Evolutionary conservation across 2,329 filamentous ascomycete species (phyloP).

Genomic region (Akanthomyces muscarius): DNA sequence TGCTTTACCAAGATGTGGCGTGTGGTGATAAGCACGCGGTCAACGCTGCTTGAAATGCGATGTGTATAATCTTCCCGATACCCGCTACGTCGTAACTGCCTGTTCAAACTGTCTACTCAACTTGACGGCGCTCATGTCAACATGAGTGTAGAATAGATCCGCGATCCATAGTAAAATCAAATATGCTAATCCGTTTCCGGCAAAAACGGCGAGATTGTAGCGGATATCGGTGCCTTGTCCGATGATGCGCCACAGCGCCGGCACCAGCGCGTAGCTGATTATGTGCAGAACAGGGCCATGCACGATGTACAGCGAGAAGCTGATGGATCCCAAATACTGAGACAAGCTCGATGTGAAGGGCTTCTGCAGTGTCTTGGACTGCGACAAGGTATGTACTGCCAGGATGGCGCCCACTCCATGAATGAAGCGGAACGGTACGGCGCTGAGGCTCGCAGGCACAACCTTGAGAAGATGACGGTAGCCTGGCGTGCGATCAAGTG

Average conservation of each 20-base stretch:
- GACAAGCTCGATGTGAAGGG: conserved; percentile 19
- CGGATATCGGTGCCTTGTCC: neutral
- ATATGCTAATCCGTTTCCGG: neutral
- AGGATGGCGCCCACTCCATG: neutral
- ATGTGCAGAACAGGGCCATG: conserved; percentile 56
- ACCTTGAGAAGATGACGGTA: neutral
- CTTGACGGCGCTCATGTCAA: neutral
- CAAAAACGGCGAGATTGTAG: neutral
- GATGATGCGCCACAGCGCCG: conserved; percentile 27
- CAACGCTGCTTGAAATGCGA: too few species aligned
- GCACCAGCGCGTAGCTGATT: conserved; percentile 56
- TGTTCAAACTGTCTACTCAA: neutral
- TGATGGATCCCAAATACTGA: conserved; percentile 38
- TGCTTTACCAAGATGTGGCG: too few species aligned
- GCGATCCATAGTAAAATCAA: neutral
- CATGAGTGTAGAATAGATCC: neutral
- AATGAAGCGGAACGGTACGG: neutral
- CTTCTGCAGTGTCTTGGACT: neutral
- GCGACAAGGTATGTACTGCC: neutral
- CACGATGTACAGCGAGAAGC: conserved; percentile 40
- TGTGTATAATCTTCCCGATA: too few species aligned
- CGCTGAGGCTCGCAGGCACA: neutral
- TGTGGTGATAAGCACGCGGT: too few species aligned
- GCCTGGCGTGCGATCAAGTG: neutral
- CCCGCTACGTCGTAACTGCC: neutral